Evolutionary conservation across 257 asterid genomes (phyloP), one percentile per base, ranked within the genome.

Genomic region (Verbascum thapsus): DNA sequence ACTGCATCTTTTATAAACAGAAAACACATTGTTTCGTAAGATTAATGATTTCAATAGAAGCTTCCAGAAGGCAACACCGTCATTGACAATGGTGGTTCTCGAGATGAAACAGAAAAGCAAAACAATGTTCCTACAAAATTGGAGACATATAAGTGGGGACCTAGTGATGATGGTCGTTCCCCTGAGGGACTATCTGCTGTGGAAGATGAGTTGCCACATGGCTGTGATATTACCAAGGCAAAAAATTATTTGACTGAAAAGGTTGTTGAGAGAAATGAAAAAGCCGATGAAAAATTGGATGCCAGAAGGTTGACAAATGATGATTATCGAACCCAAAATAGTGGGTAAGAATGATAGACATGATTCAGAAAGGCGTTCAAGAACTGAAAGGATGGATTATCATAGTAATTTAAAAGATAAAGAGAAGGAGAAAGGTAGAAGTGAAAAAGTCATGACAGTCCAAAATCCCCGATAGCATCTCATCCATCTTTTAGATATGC

Each of bases 361-460:
- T 73, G 87, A 75, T 30, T 56, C 75, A 60, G 82, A 83, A 66
- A 78, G 75, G 76, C 77, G 38, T 62, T 70, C 59, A 35, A 82
- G 76, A 71, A 74, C 58, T 53, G 88, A 78, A 71, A 80, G 75
- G 75, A 61, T 35, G 35, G 79, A 73, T 13, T 70, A 76, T 72
- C 77, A 66, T 48, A 78, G 75, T 78, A 82, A 61, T 54, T 77
- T 83, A 62, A 83, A 75, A 74, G 95, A 86, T 59, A 81, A 71
- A 78, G 78, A 58, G 58, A 82, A 83, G 73, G 97, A 81, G 54
- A 76, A 64, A 78, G 79, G 56, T 69, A 83, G 78, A 75, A 65
- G 68, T 40, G 84, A 81, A 71, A 86, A 77, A 57, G 68, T 75
- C n/a, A n/a, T n/a, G n/a, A n/a, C n/a, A n/a, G n/a, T n/a, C n/a